Evolutionary conservation across 495 filamentous ascomycete species (phyloP).

Genomic region (Neurospora intermedia): DNA sequence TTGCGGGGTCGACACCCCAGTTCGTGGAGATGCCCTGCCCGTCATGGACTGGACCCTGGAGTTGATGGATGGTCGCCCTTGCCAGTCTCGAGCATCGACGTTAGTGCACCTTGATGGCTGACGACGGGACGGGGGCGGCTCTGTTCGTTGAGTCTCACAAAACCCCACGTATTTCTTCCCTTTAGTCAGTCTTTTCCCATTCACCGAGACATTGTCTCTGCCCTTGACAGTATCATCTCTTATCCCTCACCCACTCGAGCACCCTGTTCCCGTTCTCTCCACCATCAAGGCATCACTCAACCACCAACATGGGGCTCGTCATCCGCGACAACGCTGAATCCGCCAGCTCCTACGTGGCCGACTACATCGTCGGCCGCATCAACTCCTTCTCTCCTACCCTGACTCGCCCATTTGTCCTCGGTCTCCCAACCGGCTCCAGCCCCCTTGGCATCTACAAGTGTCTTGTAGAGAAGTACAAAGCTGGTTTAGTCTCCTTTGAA

Average conservation of each 20-base stretch:
- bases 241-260: neutral
- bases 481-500: conserved; percentile 70
- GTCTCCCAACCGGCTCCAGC: conserved; percentile 73
- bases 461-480: conserved; percentile 64
- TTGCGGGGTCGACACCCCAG: neutral
- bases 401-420: conserved; percentile 66
- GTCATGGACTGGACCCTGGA: neutral
- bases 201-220: neutral
- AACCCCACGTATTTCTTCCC: neutral
- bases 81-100: neutral
- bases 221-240: neutral
- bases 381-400: conserved; percentile 60
- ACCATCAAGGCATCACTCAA: neutral
- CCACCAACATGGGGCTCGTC: conserved; percentile 62
- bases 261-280: neutral
- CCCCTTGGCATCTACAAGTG: conserved; percentile 69
- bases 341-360: conserved; percentile 65
- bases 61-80: neutral
- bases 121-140: neutral
- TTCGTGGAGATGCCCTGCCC: neutral
- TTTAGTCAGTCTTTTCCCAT: neutral
- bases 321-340: conserved; percentile 58
- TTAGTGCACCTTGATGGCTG: neutral
- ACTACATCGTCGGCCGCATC: conserved; percentile 77
- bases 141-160: neutral